Evolutionary conservation across 805 yeast species (phyloP).

Genomic region (Pichia pseudocactophila): DNA sequence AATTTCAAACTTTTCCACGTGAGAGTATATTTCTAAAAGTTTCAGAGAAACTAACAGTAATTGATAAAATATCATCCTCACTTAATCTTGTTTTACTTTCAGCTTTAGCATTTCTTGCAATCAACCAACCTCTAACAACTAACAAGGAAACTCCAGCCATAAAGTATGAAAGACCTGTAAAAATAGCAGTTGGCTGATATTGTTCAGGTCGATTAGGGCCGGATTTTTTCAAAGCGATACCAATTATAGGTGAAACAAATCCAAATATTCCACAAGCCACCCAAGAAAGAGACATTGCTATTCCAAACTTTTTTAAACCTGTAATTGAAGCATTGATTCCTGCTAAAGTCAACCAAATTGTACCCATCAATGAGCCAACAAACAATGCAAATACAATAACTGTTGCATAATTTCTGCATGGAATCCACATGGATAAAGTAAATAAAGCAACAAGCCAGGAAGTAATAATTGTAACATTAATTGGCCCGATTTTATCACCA

Average conservation of each 20-base stretch:
- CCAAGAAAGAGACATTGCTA: constrained; percentile 44
- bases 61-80: constrained; percentile 13
- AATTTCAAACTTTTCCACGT: constrained; percentile 2
- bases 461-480: constrained; percentile 34
- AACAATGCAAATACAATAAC: constrained; percentile 43
- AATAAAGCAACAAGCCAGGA: constrained; percentile 34
- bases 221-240: constrained; percentile 37
- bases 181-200: constrained; percentile 46
- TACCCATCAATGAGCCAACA: constrained; percentile 52
- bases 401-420: constrained; percentile 49
- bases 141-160: constrained; percentile 36
- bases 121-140: constrained; percentile 45
- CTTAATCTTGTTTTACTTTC: constrained; percentile 14
- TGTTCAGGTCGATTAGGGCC: constrained; percentile 34
- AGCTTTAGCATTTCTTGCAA: constrained; percentile 36
- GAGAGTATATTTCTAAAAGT: constrained; percentile 2
- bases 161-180: constrained; percentile 48
- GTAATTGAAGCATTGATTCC: constrained; percentile 43
- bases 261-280: constrained; percentile 40
- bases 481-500: constrained; percentile 43
- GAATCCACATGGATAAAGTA: constrained; percentile 46
- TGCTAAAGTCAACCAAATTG: constrained; percentile 47
- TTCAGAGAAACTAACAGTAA: constrained; percentile 11
- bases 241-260: constrained; percentile 53
- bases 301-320: constrained; percentile 45